Base-by-base conservation (phyloP, 163 green algal species). In the Scenedesmus sp. region DNA sequence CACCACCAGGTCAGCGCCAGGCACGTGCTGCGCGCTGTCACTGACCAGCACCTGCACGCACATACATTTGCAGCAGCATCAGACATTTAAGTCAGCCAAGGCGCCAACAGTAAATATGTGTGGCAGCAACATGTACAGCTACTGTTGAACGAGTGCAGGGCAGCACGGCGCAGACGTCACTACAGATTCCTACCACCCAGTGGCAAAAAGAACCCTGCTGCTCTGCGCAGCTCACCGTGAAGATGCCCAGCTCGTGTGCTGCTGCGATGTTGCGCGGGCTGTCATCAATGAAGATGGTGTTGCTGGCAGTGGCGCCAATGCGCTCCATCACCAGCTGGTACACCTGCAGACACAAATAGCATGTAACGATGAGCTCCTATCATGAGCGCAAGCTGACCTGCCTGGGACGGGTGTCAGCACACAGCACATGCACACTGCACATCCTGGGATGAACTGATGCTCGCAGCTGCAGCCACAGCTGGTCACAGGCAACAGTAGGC, bases 261-360 rank as follows among this genome's bases (percentile, higher is more conserved):
- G 92, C 93, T 64, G 87, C 91, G 83, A 97, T 94, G 86, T 97
- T 97, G 52, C 96, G 93, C 5, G 86, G 84, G 92, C 93, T 96
- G 93, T 97, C 96, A 79, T 97, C 96, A 46, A 97, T 92, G 84
- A 96, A 97, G 7, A 95, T 62, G 15, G 89, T 92, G 23, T 54
- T 92, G 46, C 87, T 87, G 23, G 94, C 82, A 60, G 81, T 52
- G 3, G 82, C 92, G 3, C 90, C 93, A 2, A 92, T 84, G 56
- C 90, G n/a, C 67, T 93, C 52, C 55, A 96, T 77, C n/a, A 95
- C 95, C 57, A 97, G 74, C 56, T 95, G 76, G 56, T 95, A 95
- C 1, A 95, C 95, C 84, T 94, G 67, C 59, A 66, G 5, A 6
- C 70, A 79, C 34, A 46, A 46, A 46, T 46, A 46, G 34, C 34